Evolutionary conservation across 805 yeast genomes (phyloP).

Genomic region (Yueomyces sp.): DNA sequence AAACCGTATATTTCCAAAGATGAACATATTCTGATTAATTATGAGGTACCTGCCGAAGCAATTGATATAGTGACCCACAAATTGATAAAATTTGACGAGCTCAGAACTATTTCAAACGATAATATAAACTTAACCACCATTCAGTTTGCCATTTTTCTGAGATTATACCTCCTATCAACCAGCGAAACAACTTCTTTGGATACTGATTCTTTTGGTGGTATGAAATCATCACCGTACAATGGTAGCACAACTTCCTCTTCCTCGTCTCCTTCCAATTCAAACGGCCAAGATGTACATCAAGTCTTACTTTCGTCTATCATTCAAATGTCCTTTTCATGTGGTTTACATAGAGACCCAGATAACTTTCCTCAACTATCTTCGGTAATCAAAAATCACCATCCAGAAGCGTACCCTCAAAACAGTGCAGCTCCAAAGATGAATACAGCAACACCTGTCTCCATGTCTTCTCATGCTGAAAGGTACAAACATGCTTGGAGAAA

Average conservation of each 20-base stretch:
- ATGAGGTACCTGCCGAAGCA: conserved; percentile 18
- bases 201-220: background rate
- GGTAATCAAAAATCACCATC: background rate
- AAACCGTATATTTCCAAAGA: conserved; percentile 7
- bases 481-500: conserved; percentile 42
- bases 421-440: background rate
- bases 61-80: conserved; percentile 16
- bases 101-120: conserved; percentile 22
- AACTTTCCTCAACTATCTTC: conserved; percentile 29
- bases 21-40: conserved; percentile 14
- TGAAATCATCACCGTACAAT: background rate
- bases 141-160: conserved; percentile 48
- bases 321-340: conserved; percentile 56
- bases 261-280: conserved; percentile 26
- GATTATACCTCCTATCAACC: conserved; percentile 31
- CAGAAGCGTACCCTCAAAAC: background rate
- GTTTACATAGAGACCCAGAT: conserved; percentile 56
- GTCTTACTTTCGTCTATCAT: conserved; percentile 41
- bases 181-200: conserved; percentile 20
- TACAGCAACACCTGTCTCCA: background rate
- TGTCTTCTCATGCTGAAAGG: conserved; percentile 14
- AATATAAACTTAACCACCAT: conserved; percentile 29
- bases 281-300: conserved; percentile 24
- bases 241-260: conserved; percentile 30
- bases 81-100: conserved; percentile 22